Percentiles rank a stretch among this genome's conserved stretches.
Conservation (phyloP, 1,284 basidiomycete genomes). For the Puccinia triticina region DNA sequence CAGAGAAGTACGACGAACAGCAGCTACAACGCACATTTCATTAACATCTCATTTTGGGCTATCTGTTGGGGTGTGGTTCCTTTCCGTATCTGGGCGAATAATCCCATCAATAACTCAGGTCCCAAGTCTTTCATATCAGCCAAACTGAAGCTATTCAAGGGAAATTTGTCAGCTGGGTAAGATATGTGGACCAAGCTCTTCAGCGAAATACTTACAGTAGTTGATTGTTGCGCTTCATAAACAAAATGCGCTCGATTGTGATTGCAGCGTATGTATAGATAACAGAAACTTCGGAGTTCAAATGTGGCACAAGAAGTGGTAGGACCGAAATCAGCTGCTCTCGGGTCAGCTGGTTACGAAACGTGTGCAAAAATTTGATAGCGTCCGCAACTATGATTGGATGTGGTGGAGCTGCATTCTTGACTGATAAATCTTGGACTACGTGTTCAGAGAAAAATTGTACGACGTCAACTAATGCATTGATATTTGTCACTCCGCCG, state of each 20-base stretch:
- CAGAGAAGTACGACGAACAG: background rate
- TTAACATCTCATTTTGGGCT: constrained; percentile 95
- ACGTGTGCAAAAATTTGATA: constrained; percentile 89
- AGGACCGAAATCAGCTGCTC: constrained; percentile 88
- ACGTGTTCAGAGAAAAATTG: constrained; percentile 93
- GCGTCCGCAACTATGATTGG: constrained; percentile 94
- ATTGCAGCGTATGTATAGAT: constrained; percentile 63
- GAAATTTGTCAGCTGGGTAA: background rate
- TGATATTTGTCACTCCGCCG: constrained; percentile 87
- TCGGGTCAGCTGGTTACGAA: constrained; percentile 80
- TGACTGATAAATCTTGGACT: constrained; percentile 80
- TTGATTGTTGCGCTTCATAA: constrained; percentile 76
- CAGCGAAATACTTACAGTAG: constrained; percentile 67
- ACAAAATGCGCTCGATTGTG: constrained; percentile 66
- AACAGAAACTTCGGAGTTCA: constrained; percentile 63
- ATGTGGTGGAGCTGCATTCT: constrained; percentile 66
- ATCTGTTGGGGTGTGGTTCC: constrained; percentile 88
- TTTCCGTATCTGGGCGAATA: constrained; percentile 79
- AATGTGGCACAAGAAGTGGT: constrained; percentile 82
- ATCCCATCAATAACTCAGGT: constrained; percentile 72
- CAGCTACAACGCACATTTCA: constrained; percentile 75
- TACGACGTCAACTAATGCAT: constrained; percentile 88
- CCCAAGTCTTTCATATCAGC: constrained; percentile 83
- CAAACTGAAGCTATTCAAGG: constrained; percentile 68
- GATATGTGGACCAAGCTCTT: background rate